Conservation (phyloP, 768 basidiomycete genomes). For the Tremella fuciformis region DNA sequence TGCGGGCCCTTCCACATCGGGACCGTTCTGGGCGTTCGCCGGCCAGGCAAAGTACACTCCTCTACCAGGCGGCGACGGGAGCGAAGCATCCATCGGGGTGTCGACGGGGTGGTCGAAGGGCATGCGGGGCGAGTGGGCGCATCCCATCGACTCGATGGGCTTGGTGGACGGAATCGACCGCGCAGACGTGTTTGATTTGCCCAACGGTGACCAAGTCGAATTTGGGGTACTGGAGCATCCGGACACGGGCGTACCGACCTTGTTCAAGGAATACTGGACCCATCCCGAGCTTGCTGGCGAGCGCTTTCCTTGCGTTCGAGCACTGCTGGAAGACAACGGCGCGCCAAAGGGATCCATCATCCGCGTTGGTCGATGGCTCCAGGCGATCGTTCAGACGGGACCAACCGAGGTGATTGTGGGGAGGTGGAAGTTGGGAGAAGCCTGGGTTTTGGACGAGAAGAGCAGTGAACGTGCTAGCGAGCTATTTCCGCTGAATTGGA, state of each 20-base stretch:
- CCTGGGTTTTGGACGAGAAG: too few relatives aligned
- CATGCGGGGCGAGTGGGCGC: conserved; percentile 9
- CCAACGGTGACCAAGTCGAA: conserved; percentile 10
- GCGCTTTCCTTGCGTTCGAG: neutral
- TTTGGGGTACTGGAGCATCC: conserved; percentile 4
- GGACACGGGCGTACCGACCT: conserved; percentile 3
- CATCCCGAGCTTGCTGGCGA: neutral
- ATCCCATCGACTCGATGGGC: conserved; percentile 9
- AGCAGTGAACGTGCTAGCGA: too few relatives aligned
- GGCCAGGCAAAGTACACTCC: conserved; percentile 2
- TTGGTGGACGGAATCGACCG: conserved; percentile 1
- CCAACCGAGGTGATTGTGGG: too few relatives aligned
- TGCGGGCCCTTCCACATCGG: neutral
- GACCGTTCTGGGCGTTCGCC: conserved; percentile 14
- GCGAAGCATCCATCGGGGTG: neutral
- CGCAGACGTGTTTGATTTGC: conserved; percentile 5
- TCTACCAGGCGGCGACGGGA: neutral
- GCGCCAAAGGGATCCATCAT: neutral
- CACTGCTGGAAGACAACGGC: neutral
- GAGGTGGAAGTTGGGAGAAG: too few relatives aligned
- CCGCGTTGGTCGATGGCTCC: neutral
- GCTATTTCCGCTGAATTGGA: too few relatives aligned
- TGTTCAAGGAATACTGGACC: conserved; percentile 11
- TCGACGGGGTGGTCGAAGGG: neutral
- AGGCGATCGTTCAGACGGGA: too few relatives aligned